These are phyloP conservation scores for Geotrichum histeridarum DNA, from an alignment of 1,139 yeast species.

Conservation along the genomic window DNA sequence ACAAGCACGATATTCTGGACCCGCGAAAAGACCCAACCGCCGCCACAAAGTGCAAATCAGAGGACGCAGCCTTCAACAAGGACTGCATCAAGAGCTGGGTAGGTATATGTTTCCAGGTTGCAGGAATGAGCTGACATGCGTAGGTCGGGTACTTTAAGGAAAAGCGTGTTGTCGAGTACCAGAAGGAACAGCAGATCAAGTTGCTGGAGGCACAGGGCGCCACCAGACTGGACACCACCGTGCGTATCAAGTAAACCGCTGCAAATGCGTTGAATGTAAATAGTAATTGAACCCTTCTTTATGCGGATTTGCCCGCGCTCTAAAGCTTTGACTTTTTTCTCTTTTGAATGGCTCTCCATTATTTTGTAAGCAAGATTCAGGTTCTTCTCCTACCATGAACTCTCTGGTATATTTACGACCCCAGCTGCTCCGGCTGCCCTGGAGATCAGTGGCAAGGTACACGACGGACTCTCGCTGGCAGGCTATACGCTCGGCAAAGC, in stretches of 20 bases:
- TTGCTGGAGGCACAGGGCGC: constrained; percentile 53
- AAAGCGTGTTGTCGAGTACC: constrained; percentile 54
- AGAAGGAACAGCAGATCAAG: constrained; percentile 49
- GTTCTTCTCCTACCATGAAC: no score
- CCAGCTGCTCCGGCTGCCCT: no score
- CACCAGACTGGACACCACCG: constrained; percentile 21
- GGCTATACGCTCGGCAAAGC: constrained; percentile 32
- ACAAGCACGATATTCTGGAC: constrained; percentile 48
- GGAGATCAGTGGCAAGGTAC: no score
- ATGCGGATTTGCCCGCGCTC: no score
- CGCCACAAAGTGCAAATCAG: constrained; percentile 40
- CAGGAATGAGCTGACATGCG: neutral
- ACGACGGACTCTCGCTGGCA: constrained; percentile 16
- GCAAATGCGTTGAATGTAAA: neutral
- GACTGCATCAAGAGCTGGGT: constrained; percentile 67
- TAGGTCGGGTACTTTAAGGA: constrained; percentile 55
- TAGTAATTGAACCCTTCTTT: neutral
- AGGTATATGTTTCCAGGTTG: constrained; percentile 13
- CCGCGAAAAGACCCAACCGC: constrained; percentile 30
- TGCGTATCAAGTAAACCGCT: constrained; percentile 23
- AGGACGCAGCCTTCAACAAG: constrained; percentile 46
- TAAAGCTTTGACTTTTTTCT: no score
- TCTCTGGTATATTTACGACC: no score
- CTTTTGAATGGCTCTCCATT: no score
- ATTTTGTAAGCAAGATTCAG: no score